Percentiles rank a stretch among this genome's conserved stretches.
phyloP scores from a whole-genome alignment of 495 filamentous ascomycete genomes.

The Xylaria scruposa region DNA sequence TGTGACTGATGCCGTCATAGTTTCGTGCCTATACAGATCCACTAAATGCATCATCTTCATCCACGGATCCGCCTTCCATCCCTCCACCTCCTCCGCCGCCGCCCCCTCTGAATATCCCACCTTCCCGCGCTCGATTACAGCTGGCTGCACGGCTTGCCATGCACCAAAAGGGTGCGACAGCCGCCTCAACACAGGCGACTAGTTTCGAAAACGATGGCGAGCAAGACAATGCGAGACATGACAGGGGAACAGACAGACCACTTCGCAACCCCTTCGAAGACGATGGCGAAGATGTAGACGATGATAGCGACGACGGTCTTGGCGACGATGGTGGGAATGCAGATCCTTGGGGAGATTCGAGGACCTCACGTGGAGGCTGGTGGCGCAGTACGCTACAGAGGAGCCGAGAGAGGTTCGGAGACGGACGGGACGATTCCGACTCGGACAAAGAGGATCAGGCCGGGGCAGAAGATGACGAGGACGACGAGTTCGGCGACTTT shows the following conservation, averaged over 20 bases:
- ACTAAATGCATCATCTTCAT: slow-evolving; percentile 47
- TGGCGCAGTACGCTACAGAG: slow-evolving; percentile 52
- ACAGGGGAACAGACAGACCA: slow-evolving; percentile 31
- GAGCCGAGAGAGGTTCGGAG: slow-evolving; percentile 49
- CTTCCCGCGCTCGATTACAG: slow-evolving; percentile 85
- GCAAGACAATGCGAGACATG: slow-evolving; percentile 34
- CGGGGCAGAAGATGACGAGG: slow-evolving; percentile 48
- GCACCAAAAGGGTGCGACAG: slow-evolving; percentile 69
- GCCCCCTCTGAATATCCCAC: slow-evolving; percentile 76
- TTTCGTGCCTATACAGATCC: slow-evolving; percentile 60
- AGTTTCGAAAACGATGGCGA: slow-evolving; percentile 38
- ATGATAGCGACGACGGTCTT: slow-evolving; percentile 52
- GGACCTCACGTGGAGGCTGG: slow-evolving; percentile 50
- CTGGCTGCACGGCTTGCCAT: slow-evolving; percentile 82
- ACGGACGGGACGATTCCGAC: slow-evolving; percentile 54
- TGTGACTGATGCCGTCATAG: slow-evolving; percentile 38
- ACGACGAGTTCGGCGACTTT: slow-evolving; percentile 60
- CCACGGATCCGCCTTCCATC: slow-evolving; percentile 57
- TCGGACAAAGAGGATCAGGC: slow-evolving; percentile 45
- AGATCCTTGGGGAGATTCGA: slow-evolving; percentile 38
- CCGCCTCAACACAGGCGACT: slow-evolving; percentile 42
- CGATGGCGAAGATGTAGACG: slow-evolving; percentile 53
- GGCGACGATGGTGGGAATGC: slow-evolving; percentile 44
- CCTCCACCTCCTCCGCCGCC: slow-evolving; percentile 63
- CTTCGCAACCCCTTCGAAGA: slow-evolving; percentile 57